Percentiles rank a stretch among this genome's conserved stretches.
Conservation (phyloP, 345 rosid species). For the Lagerstroemia speciosa region DNA sequence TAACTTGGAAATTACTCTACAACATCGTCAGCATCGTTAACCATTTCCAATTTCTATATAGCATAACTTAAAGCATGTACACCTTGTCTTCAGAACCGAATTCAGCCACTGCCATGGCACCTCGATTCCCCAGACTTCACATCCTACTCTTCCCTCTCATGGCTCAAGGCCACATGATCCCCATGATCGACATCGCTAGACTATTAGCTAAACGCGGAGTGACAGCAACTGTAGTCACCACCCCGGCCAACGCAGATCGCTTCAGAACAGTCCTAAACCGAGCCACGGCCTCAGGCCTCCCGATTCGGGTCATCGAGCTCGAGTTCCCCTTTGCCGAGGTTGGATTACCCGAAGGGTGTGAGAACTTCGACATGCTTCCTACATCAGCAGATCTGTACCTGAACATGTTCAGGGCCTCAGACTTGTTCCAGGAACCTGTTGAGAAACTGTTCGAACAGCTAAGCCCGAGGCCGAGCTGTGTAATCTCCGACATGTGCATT, state of each 20-base stretch:
- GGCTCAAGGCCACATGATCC: conserved; percentile 14
- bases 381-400: conserved; percentile 11
- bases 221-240: neutral
- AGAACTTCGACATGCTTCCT: conserved; percentile 10
- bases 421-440: conserved; percentile 19
- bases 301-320: conserved; percentile 1
- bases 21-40: no score
- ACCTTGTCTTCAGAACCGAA: neutral
- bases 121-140: neutral
- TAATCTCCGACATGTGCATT: conserved; percentile 41
- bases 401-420: conserved; percentile 20
- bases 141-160: conserved; percentile 9
- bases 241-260: conserved; percentile 1
- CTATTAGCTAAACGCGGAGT: neutral
- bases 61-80: neutral
- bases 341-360: conserved; percentile 7
- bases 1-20: no score
- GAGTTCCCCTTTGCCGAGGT: neutral
- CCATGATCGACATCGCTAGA: conserved; percentile 11
- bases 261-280: neutral
- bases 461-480: conserved; percentile 32
- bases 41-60: neutral
- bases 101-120: neutral
- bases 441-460: conserved; percentile 28
- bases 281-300: neutral